phyloP scores from a whole-genome alignment of 176 grass and related monocot species.

The Saccharum officinarum region DNA sequence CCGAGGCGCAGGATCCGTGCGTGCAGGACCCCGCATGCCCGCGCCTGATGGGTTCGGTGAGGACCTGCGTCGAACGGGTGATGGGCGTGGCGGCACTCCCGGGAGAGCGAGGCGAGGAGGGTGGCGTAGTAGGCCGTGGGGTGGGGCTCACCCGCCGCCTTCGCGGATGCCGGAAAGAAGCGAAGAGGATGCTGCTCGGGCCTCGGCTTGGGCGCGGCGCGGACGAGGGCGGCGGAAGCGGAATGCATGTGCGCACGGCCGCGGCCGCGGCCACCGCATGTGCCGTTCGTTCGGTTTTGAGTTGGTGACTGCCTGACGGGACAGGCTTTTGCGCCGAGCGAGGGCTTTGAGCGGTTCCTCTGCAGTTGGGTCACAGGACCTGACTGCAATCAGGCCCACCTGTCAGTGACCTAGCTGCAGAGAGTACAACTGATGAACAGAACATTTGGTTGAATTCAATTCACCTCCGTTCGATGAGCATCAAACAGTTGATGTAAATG shows the following conservation, averaged over 20 bases:
- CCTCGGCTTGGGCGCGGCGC: background rate
- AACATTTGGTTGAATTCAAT: background rate
- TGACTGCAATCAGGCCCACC: too few relatives aligned
- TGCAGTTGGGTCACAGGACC: too few relatives aligned
- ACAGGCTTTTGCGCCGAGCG: background rate
- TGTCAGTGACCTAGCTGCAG: too few relatives aligned
- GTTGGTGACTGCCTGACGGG: background rate
- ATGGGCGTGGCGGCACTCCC: constrained; percentile 24
- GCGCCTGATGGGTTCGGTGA: background rate
- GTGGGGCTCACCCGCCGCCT: background rate
- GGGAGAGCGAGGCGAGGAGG: constrained; percentile 39
- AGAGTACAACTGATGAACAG: background rate
- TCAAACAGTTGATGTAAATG: background rate
- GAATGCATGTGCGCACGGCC: constrained; percentile 31
- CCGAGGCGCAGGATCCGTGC: constrained; percentile 36
- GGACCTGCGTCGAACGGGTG: constrained; percentile 41
- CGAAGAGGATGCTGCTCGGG: background rate
- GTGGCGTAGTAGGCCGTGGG: constrained; percentile 22
- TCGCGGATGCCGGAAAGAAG: background rate
- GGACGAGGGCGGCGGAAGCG: background rate
- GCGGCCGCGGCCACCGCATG: background rate
- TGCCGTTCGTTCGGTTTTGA: background rate
- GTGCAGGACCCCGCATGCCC: constrained; percentile 46
- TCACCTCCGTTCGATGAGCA: background rate
- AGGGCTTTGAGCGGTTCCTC: too few relatives aligned